Evolutionary conservation across 768 basidiomycete species (phyloP).

Genomic region (Hydnum rufescens): DNA sequence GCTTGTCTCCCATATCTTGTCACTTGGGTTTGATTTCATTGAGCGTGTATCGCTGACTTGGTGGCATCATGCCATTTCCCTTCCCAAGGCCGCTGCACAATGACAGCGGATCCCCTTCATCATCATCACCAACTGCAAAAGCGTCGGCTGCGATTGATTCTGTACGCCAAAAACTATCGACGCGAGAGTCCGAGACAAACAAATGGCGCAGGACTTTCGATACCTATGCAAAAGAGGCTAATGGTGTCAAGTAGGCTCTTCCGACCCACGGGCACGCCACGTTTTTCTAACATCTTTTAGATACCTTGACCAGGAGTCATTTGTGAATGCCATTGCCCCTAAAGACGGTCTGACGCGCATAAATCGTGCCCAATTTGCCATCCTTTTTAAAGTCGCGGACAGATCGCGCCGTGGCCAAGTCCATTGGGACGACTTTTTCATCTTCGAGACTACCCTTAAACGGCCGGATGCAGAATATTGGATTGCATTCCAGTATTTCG

Average conservation of each 20-base stretch:
- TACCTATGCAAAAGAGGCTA: conserved; percentile 49
- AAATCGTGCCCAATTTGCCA: conserved; percentile 68
- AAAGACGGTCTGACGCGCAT: conserved; percentile 70
- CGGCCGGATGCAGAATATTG: conserved; percentile 92
- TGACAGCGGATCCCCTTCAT: background rate
- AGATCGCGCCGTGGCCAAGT: conserved; percentile 51
- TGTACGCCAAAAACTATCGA: conserved; percentile 46
- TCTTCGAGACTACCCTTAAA: conserved; percentile 86
- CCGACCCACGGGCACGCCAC: conserved; percentile 1
- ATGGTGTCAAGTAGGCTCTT: conserved; percentile 58
- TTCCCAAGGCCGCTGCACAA: background rate
- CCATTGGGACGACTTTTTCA: conserved; percentile 89
- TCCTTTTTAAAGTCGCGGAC: conserved; percentile 82
- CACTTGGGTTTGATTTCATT: too few relatives aligned
- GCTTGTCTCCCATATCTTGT: too few relatives aligned
- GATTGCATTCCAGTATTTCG: conserved; percentile 92
- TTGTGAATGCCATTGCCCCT: conserved; percentile 91
- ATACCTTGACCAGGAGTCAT: conserved; percentile 69
- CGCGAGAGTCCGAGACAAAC: conserved; percentile 66
- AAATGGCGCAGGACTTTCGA: conserved; percentile 85
- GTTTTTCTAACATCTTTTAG: conserved; percentile 23
- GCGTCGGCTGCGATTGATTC: conserved; percentile 23
- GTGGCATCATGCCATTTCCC: background rate
- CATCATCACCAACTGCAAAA: background rate
- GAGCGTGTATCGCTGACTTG: too few relatives aligned